Percentiles rank a stretch among this genome's conserved stretches.
Conservation (phyloP, 2,329 filamentous ascomycete species). For the Stemphylium lycopersici region DNA sequence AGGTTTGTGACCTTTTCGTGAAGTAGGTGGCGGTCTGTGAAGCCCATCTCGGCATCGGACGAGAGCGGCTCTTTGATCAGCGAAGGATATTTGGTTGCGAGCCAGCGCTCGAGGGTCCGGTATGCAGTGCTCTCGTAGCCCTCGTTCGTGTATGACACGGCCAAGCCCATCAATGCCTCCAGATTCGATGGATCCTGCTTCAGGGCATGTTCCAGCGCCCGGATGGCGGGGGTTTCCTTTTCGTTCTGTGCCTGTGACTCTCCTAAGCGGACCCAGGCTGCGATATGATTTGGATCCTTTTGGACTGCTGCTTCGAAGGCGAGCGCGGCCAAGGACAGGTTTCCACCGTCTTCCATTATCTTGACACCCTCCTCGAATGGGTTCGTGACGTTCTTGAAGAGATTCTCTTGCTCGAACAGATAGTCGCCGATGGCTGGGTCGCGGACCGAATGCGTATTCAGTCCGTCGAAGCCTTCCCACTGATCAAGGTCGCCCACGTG, state of each 20-base stretch:
- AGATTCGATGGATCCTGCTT: conserved; percentile 87
- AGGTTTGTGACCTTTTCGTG: conserved; percentile 89
- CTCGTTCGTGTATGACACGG: conserved; percentile 98
- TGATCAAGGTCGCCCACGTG: conserved; percentile 77
- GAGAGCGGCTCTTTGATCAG: conserved; percentile 77
- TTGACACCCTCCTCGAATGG: conserved; percentile 92
- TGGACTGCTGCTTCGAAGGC: conserved; percentile 96
- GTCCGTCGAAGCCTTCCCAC: conserved; percentile 76
- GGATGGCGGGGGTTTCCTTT: conserved; percentile 94
- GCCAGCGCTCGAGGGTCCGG: conserved; percentile 93
- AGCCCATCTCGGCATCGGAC: conserved; percentile 81
- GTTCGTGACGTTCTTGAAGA: conserved; percentile 79
- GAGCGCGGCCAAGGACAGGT: conserved; percentile 88
- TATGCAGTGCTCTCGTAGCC: conserved; percentile 98
- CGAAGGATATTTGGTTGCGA: conserved; percentile 90
- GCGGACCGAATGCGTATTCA: conserved; percentile 69
- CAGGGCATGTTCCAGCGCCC: conserved; percentile 87
- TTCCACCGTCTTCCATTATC: conserved; percentile 92
- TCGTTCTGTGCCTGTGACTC: conserved; percentile 97
- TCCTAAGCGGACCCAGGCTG: conserved; percentile 92
- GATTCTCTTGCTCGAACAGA: conserved; percentile 92
- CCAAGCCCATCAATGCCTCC: conserved; percentile 89
- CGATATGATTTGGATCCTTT: conserved; percentile 83
- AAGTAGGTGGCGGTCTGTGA: conserved; percentile 87
- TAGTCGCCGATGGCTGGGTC: conserved; percentile 88